Evolutionary conservation across 1,284 basidiomycete species (phyloP).

Genomic region (Naganishia albida): DNA sequence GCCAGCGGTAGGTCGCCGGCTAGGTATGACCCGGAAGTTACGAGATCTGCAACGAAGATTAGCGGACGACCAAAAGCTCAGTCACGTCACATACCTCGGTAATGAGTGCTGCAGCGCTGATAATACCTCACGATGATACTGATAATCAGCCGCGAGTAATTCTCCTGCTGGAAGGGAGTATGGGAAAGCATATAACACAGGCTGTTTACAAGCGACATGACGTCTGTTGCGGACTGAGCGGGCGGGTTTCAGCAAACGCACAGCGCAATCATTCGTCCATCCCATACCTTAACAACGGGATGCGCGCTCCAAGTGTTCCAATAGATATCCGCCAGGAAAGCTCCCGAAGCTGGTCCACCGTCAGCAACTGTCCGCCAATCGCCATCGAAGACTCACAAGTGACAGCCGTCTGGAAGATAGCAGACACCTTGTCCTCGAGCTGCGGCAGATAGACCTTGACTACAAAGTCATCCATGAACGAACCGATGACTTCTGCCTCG

Average conservation of each 20-base stretch:
- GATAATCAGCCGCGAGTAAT: slow-evolving; percentile 88
- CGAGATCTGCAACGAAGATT: slow-evolving; percentile 38
- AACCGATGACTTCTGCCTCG: slow-evolving; percentile 68
- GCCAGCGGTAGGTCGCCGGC: slow-evolving; percentile 57
- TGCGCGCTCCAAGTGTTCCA: slow-evolving; percentile 33
- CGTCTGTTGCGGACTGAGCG: slow-evolving; percentile 70
- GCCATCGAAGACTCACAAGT: slow-evolving; percentile 60
- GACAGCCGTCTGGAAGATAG: slow-evolving; percentile 81
- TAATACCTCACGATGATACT: slow-evolving; percentile 97
- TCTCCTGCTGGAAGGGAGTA: slow-evolving; percentile 95
- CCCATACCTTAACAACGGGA: slow-evolving; percentile 63
- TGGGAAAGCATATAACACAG: slow-evolving; percentile 87
- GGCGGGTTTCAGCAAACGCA: not conserved
- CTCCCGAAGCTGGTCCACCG: slow-evolving; percentile 16
- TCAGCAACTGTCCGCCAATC: not conserved
- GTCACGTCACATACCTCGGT: slow-evolving; percentile 59
- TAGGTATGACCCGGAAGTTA: slow-evolving; percentile 26
- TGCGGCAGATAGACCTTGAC: slow-evolving; percentile 90
- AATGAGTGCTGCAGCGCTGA: slow-evolving; percentile 85
- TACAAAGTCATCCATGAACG: slow-evolving; percentile 84
- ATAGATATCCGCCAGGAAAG: slow-evolving; percentile 25
- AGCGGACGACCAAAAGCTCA: not conserved
- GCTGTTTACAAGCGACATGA: slow-evolving; percentile 88
- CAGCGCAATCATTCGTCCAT: not conserved
- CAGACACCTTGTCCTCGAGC: slow-evolving; percentile 89